Evolutionary conservation across 345 rosid genomes (phyloP), one percentile per base, ranked within the genome.

Genomic region (Stellera chamaejasme): DNA sequence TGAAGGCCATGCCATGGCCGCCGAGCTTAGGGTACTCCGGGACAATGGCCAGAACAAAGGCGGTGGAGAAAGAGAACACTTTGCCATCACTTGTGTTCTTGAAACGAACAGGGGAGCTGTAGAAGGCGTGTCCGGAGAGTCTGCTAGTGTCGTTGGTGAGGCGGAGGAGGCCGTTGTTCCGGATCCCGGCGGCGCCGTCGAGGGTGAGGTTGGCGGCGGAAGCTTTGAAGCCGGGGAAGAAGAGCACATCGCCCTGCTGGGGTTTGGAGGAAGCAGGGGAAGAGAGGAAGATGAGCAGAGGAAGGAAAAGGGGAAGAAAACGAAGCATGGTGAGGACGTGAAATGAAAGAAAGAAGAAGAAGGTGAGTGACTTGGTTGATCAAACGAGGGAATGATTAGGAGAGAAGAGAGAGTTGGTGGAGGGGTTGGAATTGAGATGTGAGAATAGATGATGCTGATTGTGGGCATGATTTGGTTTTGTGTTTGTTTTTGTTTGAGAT

Each of bases 1-100:
- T 70, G 77, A 91, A 91, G 46, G 95, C 98, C 28, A 91, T 73
- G 44, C 98, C 98, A 42, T 88, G 96, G 50, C 95, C 96, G 1
- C 96, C 90, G 0, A 85, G 89, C 48, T 46, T 77, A 5, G 79
- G 70, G 67, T 83, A 80, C 74, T 80, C 80, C 1, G 95, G 84
- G 59, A 83, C 78, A 13, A 82, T 73, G 13, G 82, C 79, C 54
- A 91, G 73, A 63, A 77, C 96, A 39, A 91, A 91, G 19, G 83
- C 73, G 0, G 96, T 76, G 10, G 98, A 91, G 71, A 91, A 91
- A 43, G 98, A 85, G 13, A 54, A 70, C 53, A 72, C 82, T 64
- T 57, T 61, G 11, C 77, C 82, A 46, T 36, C 69, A 2, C 48
- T 51, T 0, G 87, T 68, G 66, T 71, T 71, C 79, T 78, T 92